These are phyloP conservation scores for Pilatotrama ljubarskyi DNA, from an alignment of 768 basidiomycete genomes.

Conservation along the genomic window DNA sequence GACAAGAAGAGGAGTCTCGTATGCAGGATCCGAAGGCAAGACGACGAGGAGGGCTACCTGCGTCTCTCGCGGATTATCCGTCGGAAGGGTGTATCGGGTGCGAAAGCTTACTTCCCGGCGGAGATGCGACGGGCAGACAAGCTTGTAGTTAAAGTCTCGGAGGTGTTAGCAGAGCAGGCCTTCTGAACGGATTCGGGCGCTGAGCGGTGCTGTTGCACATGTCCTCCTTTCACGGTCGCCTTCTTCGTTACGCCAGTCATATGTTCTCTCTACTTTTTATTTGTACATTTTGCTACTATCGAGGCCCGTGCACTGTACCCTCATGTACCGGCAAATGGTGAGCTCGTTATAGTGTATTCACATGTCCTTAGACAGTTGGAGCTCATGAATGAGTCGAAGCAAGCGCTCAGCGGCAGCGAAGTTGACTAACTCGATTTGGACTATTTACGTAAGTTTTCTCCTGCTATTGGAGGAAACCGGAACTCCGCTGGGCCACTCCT, in stretches of 20 bases:
- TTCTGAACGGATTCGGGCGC: too few relatives aligned
- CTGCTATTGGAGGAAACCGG: background rate
- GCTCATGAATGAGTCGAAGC: background rate
- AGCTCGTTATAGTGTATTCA: too few relatives aligned
- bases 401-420: background rate
- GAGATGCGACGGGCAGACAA: conserved; percentile 48
- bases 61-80: conserved; percentile 40
- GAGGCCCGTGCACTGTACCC: too few relatives aligned
- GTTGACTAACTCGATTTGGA: background rate
- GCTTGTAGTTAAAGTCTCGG: conserved; percentile 50
- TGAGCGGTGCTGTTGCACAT: too few relatives aligned
- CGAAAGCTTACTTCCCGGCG: conserved; percentile 57
- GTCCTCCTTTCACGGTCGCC: background rate
- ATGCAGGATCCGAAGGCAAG: conserved; percentile 40
- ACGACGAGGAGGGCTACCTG: conserved; percentile 42
- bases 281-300: background rate
- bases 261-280: too few relatives aligned
- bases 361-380: background rate
- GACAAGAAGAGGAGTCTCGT: conserved; percentile 55
- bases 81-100: conserved; percentile 41
- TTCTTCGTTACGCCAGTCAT: too few relatives aligned
- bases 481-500: background rate
- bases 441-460: background rate
- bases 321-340: too few relatives aligned
- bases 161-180: conserved; percentile 57